Conservation (phyloP, 202 grass and related monocot species). For the Cymbopogon flexuosus region DNA sequence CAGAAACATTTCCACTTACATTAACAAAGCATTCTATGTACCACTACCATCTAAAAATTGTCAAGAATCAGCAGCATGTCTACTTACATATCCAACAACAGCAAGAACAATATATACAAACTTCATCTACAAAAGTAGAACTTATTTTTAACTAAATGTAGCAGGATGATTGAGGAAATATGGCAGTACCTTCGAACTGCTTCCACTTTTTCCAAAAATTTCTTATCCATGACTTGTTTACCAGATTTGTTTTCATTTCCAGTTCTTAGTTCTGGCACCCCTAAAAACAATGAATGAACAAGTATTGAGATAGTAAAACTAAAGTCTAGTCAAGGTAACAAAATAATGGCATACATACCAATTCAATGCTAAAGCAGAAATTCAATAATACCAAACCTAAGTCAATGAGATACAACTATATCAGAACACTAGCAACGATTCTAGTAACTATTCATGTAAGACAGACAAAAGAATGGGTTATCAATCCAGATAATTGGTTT, state of each 20-base stretch:
- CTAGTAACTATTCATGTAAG: background rate
- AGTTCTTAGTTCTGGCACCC: constrained; percentile 45
- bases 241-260: constrained; percentile 47
- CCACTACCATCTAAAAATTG: background rate
- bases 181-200: constrained; percentile 72
- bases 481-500: background rate
- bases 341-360: background rate
- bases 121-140: constrained; percentile 4
- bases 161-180: background rate
- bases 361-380: constrained; percentile 6
- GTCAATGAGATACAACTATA: constrained; percentile 6
- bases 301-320: constrained; percentile 20
- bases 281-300: constrained; percentile 43
- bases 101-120: background rate
- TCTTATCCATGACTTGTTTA: constrained; percentile 61
- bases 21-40: background rate
- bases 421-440: background rate
- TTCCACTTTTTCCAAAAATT: constrained; percentile 87
- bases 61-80: background rate
- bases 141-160: constrained; percentile 3
- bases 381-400: background rate
- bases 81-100: background rate
- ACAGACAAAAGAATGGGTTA: background rate
- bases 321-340: background rate
- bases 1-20: background rate